Evolutionary conservation across 352 stramenopile species (phyloP), one percentile per base, ranked within the genome.

Genomic region (Elongisporangium anandrum): DNA sequence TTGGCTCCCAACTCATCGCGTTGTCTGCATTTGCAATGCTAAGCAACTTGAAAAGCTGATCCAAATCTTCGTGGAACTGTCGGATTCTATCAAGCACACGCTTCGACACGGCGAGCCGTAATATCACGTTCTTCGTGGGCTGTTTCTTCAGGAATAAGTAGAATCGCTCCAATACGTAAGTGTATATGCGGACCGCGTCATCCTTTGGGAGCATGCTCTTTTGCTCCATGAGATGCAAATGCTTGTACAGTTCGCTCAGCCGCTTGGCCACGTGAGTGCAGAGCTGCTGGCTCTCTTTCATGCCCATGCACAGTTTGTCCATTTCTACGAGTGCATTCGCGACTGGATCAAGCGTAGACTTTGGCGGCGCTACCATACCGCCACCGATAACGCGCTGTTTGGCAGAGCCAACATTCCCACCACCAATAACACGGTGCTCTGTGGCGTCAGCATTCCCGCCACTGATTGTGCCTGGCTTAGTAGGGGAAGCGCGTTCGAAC

Each of bases 21-120:
- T 50, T 59, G 9, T 52, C 65, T 3, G 58, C 63, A 4, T 63
- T 69, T 15, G 72, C 58, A 15, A 68, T 49, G 47, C 61, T 68
- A 6, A 73, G 59, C 50, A 73, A 29, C 39, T 59, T 64, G 48
- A 67, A 70, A n/a, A 73, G 63, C 8, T 65, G 55, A 26, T 73
- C 66, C 26, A 73, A 62, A 29, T 70, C 63, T 15, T 38, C n/a
- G 41, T 73, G 66, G 59, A 73, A 70, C 24, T 60, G 52, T 24
- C 62, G 56, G 17, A 69, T 50, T 38, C 26, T 38, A 9, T 38
- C 26, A 9, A 38, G 3, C 71, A 79, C 60, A 21, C 59, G 45
- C 4, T 50, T 49, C 49, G 60, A 59, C 29, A 65, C 61, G 38
- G 66, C 60, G 3, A 73, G 50, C 0, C 66, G 63, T 5, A 61